Evolutionary conservation across 2,329 filamentous ascomycete species (phyloP), one percentile per base, ranked within the genome.

Genomic region (Sclerotiophoma versabilis): DNA sequence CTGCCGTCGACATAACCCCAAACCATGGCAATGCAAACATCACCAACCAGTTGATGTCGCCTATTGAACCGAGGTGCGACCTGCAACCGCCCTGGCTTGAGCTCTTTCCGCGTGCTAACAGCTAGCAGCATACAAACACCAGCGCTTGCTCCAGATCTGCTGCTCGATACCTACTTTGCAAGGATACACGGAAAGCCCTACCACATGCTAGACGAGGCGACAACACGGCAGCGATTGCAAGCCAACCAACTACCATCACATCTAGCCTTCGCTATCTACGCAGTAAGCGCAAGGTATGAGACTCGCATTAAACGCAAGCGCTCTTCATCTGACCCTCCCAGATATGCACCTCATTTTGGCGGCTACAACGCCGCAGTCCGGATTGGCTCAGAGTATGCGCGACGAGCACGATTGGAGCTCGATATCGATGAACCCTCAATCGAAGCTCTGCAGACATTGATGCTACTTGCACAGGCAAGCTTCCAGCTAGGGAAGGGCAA

Each of bases 131-230:
- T 71, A 59, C 65, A 69, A 39, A 78, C 81, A 2, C 77, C 78
- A 33, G 71, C 73, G 1, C 76, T 85, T 14, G 81, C 84, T 44
- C 81, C 83, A 1, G 87, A 90, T 65, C 77, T 82, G 1, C 78
- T 92, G 23, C 78, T 96, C 25, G 88, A 96, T 66, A 88, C 87
- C 5, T 96, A 93, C 72, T 96, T 96, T 71, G 78, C 82, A 19
- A 84, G 89, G 44, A 85, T 93, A 32, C 91, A 96, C 71, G 89
- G 88, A 44, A 93, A 92, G 68, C 90, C 91, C 1, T 95, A 89
- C 62, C 86, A 90, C 67, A 87, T 96, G 45, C 79, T 96, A 3
- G 91, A 96, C 68, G 91, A 96, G 74, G 80, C 87, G 0, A 85
- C 84, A 0, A 87, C 90, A 9, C 83, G 91, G 50, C 90, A 93